Conservation (phyloP, 1,284 basidiomycete genomes). For the Cutaneotrichosporon sp. region DNA sequence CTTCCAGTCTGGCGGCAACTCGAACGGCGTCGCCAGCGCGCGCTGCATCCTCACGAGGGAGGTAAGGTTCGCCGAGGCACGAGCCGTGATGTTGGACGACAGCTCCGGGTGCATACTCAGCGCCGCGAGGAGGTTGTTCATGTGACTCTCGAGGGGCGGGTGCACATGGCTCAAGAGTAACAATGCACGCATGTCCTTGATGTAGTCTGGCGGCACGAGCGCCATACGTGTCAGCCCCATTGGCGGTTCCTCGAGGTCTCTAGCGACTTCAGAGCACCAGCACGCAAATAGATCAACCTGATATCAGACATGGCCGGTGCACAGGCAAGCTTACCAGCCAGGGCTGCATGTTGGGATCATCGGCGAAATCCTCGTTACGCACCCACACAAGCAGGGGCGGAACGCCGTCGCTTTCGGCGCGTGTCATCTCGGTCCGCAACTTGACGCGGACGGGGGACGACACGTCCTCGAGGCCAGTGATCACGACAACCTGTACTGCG, state of each 20-base stretch:
- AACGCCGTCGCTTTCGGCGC: slow-evolving; percentile 3
- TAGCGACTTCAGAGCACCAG: slow-evolving; percentile 7
- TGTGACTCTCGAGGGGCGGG: slow-evolving; percentile 35
- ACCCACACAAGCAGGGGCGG: slow-evolving; percentile 37
- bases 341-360: slow-evolving; percentile 14
- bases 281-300: slow-evolving; percentile 37
- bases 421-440: slow-evolving; percentile 10
- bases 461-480: slow-evolving; percentile 33
- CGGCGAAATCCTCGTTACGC: slow-evolving; percentile 23
- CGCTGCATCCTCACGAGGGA: slow-evolving; percentile 32
- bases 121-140: slow-evolving; percentile 40
- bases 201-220: slow-evolving; percentile 26
- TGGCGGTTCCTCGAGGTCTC: slow-evolving; percentile 20
- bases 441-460: slow-evolving; percentile 28
- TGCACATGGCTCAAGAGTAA: slow-evolving; percentile 40
- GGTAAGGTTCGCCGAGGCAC: slow-evolving; percentile 19
- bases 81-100: slow-evolving; percentile 26
- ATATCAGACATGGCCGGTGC: background rate
- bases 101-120: slow-evolving; percentile 33
- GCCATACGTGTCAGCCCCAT: slow-evolving; percentile 2
- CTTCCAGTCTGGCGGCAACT: slow-evolving; percentile 26
- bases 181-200: slow-evolving; percentile 24
- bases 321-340: slow-evolving; percentile 30
- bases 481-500: slow-evolving; percentile 23
- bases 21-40: slow-evolving; percentile 26